These are phyloP conservation scores for Neurospora sp. DNA, from an alignment of 2,329 filamentous ascomycete species.

Conservation along the genomic window DNA sequence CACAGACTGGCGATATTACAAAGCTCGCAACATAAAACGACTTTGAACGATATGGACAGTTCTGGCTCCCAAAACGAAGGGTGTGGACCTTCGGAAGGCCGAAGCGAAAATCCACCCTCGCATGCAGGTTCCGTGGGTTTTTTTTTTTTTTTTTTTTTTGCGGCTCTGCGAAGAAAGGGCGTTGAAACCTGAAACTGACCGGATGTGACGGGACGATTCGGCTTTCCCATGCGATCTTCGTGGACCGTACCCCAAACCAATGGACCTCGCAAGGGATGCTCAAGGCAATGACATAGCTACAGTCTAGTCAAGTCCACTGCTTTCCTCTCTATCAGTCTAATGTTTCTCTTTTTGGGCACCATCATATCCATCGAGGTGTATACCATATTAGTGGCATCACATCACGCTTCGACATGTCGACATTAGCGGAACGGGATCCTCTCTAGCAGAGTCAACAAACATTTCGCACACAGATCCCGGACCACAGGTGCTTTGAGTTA, in stretches of 20 bases:
- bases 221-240: not conserved
- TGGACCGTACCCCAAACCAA: not conserved
- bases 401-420: not conserved
- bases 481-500: not conserved
- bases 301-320: not conserved
- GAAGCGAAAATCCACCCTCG: not conserved
- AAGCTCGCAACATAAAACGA: not conserved
- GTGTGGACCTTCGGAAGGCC: not conserved
- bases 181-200: not conserved
- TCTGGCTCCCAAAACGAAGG: not conserved
- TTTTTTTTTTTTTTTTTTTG: no score
- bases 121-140: not conserved
- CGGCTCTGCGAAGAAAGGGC: not conserved
- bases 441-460: no score
- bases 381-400: not conserved
- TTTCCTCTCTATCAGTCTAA: fast-evolving
- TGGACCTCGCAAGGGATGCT: not conserved
- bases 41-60: not conserved
- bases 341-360: not conserved
- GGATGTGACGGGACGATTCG: not conserved
- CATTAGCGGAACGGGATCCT: not conserved
- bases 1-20: not conserved
- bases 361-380: not conserved
- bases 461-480: no score
- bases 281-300: not conserved